Evolutionary conservation across 1,139 yeast species (phyloP).

Genomic region (Candida tetrigidarum): DNA sequence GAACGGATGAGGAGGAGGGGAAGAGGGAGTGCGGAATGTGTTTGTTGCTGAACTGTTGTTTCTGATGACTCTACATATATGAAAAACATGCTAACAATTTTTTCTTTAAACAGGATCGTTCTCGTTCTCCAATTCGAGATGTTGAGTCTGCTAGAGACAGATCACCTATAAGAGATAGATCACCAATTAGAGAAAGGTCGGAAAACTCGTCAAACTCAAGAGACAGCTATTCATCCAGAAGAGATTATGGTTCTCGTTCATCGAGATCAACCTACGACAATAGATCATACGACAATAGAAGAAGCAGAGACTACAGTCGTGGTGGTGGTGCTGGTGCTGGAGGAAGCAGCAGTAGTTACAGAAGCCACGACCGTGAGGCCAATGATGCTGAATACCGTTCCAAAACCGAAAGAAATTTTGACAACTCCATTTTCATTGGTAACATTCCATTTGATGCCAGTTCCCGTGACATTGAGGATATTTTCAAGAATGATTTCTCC

Average conservation of each 20-base stretch:
- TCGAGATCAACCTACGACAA: slow-evolving; percentile 17
- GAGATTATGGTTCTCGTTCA: slow-evolving; percentile 22
- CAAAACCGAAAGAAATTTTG: slow-evolving; percentile 65
- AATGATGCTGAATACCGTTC: slow-evolving; percentile 35
- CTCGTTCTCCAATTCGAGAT: slow-evolving; percentile 35
- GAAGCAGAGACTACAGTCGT: slow-evolving; percentile 30
- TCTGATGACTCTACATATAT: no score
- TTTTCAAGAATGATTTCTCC: slow-evolving; percentile 66
- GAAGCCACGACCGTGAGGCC: slow-evolving; percentile 21
- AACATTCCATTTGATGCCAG: slow-evolving; percentile 71
- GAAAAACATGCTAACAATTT: slow-evolving; percentile 29
- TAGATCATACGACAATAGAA: slow-evolving; percentile 21
- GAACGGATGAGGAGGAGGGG: no score
- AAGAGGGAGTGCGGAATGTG: no score
- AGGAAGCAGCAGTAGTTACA: slow-evolving; percentile 4
- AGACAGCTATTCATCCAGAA: slow-evolving; percentile 20
- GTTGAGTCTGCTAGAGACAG: slow-evolving; percentile 18
- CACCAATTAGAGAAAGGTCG: slow-evolving; percentile 48
- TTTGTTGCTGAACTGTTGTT: slow-evolving; percentile 7
- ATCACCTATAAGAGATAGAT: slow-evolving; percentile 18
- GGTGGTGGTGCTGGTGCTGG: no score
- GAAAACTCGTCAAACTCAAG: slow-evolving; percentile 26
- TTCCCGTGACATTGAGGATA: slow-evolving; percentile 60
- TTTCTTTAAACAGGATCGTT: slow-evolving; percentile 42
- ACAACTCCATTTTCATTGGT: slow-evolving; percentile 73